Evolutionary conservation across 331 rosid genomes (phyloP).

Genomic region (Acacia pycnantha): DNA sequence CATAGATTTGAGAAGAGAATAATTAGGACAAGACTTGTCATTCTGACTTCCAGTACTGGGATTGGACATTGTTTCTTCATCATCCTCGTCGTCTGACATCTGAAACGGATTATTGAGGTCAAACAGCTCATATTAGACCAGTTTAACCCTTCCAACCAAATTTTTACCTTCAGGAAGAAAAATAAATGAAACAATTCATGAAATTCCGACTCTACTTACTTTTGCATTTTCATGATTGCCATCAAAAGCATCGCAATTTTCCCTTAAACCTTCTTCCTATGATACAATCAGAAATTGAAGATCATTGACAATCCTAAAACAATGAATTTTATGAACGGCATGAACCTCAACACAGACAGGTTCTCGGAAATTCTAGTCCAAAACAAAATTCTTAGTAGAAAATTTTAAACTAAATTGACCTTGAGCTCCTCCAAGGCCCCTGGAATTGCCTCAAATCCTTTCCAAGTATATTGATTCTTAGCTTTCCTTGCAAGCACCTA

Average conservation of each 20-base stretch:
- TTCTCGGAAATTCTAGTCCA: background rate
- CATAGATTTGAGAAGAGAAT: constrained; percentile 28
- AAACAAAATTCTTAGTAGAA: too few species aligned
- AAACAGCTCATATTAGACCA: background rate
- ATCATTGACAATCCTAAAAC: background rate
- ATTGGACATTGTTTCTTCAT: constrained; percentile 50
- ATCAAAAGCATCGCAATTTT: constrained; percentile 33
- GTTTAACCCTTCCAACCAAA: background rate
- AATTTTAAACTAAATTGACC: constrained; percentile 31
- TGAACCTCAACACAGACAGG: background rate
- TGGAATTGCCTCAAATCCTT: constrained; percentile 74
- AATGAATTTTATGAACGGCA: background rate
- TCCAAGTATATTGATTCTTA: constrained; percentile 90
- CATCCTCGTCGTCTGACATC: constrained; percentile 79
- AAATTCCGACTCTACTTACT: constrained; percentile 30
- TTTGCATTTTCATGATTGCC: constrained; percentile 46
- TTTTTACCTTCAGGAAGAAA: background rate
- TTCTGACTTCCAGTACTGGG: constrained; percentile 72
- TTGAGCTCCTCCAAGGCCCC: constrained; percentile 60
- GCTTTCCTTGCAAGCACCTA: constrained; percentile 82
- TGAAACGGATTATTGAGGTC: constrained; percentile 2
- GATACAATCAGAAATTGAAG: background rate
- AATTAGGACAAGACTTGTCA: constrained; percentile 40
- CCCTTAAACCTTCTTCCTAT: constrained; percentile 69
- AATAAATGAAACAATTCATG: background rate